phyloP scores from a whole-genome alignment of 2,329 filamentous ascomycete species.

The Ambrosiella beaveri region DNA sequence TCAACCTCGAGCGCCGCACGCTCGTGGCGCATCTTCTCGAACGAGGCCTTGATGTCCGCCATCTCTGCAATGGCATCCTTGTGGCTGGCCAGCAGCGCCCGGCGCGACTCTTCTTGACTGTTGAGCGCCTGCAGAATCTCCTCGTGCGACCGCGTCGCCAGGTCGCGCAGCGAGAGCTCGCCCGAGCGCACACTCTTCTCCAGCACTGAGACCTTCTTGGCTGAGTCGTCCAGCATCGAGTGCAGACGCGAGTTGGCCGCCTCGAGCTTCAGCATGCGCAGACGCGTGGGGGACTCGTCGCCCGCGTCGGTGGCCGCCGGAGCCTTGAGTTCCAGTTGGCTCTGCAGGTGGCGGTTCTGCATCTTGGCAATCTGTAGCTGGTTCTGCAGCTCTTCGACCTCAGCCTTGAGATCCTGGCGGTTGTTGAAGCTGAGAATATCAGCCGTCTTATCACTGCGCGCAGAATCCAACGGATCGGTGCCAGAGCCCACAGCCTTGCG shows the following conservation, averaged over 20 bases:
- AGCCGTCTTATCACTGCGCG: constrained; percentile 59
- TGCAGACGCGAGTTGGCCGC: constrained; percentile 81
- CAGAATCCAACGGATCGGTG: constrained; percentile 43
- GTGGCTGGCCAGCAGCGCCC: constrained; percentile 65
- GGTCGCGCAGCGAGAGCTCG: constrained; percentile 73
- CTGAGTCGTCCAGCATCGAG: constrained; percentile 85
- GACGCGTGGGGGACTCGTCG: constrained; percentile 54
- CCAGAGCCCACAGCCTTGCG: constrained; percentile 48
- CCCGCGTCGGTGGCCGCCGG: background rate
- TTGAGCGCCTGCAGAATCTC: constrained; percentile 86
- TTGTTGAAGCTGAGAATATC: constrained; percentile 75
- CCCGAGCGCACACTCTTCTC: constrained; percentile 77
- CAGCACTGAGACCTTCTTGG: constrained; percentile 76
- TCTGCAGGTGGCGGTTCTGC: constrained; percentile 85
- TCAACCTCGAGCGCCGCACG: constrained; percentile 70
- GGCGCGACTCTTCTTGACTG: constrained; percentile 77
- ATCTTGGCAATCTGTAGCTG: constrained; percentile 87
- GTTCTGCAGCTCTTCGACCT: constrained; percentile 84
- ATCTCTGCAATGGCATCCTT: constrained; percentile 75
- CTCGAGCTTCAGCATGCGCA: constrained; percentile 79
- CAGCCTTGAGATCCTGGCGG: constrained; percentile 76
- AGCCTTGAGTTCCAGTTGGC: constrained; percentile 52
- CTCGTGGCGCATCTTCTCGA: constrained; percentile 71
- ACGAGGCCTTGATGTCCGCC: constrained; percentile 68
- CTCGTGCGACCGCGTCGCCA: constrained; percentile 85